Percentiles rank a stretch among this genome's conserved stretches.
These are phyloP conservation scores for Edaphochlamys debaryana DNA, from an alignment of 139 green algal species.

Conservation along the genomic window DNA sequence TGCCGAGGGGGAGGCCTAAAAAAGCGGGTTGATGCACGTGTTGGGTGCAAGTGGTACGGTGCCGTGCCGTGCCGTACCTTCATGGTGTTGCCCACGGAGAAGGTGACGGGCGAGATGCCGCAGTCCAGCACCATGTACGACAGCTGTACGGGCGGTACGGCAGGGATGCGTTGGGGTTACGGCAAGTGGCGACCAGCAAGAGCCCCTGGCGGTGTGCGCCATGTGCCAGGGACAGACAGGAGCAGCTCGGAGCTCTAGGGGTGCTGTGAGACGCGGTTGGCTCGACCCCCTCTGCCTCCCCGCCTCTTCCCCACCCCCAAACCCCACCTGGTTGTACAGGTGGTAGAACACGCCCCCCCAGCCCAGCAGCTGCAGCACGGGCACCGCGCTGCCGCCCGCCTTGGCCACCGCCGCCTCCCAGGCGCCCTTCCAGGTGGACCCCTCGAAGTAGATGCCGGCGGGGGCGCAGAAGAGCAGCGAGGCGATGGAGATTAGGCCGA, in stretches of 20 bases:
- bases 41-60: too few relatives aligned
- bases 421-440: conserved; percentile 16
- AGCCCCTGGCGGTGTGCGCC: too few relatives aligned
- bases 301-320: not conserved
- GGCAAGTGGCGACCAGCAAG: too few relatives aligned
- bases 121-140: conserved; percentile 92
- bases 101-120: conserved; percentile 88
- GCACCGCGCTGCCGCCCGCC: conserved; percentile 47
- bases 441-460: conserved; percentile 74
- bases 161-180: too few relatives aligned
- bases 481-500: conserved; percentile 88
- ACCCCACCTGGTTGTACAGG: conserved; percentile 87
- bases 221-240: too few relatives aligned
- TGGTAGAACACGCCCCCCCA: conserved; percentile 88
- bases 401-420: conserved; percentile 63
- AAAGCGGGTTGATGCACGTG: too few relatives aligned
- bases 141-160: conserved; percentile 58
- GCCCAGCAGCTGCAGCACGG: conserved; percentile 73
- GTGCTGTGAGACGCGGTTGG: too few relatives aligned
- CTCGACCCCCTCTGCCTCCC: not conserved
- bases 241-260: too few relatives aligned
- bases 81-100: conserved; percentile 95
- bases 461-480: conserved; percentile 85
- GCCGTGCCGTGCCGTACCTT: too few relatives aligned
- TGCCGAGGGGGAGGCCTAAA: too few relatives aligned